Evolutionary conservation across 2,329 filamentous ascomycete genomes (phyloP).

Genomic region (Xylariaceae sp.): DNA sequence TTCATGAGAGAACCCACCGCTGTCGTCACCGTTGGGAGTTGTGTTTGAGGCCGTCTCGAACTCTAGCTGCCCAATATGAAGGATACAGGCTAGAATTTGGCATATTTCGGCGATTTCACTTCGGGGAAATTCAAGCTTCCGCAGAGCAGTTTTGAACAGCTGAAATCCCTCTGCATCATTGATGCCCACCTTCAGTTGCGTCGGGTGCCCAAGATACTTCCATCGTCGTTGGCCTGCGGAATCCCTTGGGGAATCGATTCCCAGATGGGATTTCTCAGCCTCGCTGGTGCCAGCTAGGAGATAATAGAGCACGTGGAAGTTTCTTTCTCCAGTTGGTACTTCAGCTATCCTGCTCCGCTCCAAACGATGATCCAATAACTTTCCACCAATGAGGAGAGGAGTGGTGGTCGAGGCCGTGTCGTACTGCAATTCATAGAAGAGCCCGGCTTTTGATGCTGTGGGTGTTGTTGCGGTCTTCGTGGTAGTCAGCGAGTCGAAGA

Average conservation of each 20-base stretch:
- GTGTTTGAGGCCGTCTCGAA: slow-evolving; percentile 82
- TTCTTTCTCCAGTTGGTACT: slow-evolving; percentile 92
- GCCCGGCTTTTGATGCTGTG: slow-evolving; percentile 89
- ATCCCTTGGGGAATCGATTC: slow-evolving; percentile 43
- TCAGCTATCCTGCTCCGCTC: slow-evolving; percentile 88
- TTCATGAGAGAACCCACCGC: slow-evolving; percentile 93
- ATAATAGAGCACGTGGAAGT: slow-evolving; percentile 96
- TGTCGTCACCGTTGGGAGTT: slow-evolving; percentile 77
- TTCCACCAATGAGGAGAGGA: slow-evolving; percentile 87
- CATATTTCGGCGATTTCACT: slow-evolving; percentile 96
- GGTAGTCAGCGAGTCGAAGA: slow-evolving; percentile 94
- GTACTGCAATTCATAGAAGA: slow-evolving; percentile 96
- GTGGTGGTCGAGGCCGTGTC: slow-evolving; percentile 81
- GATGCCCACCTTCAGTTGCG: slow-evolving; percentile 93
- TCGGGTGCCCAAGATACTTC: slow-evolving; percentile 94
- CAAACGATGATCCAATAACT: slow-evolving; percentile 87
- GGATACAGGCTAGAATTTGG: slow-evolving; percentile 85
- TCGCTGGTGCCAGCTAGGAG: slow-evolving; percentile 86
- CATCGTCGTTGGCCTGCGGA: slow-evolving; percentile 68
- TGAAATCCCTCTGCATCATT: slow-evolving; percentile 95
- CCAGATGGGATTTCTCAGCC: slow-evolving; percentile 83
- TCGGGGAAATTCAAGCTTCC: slow-evolving; percentile 90
- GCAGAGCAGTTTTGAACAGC: slow-evolving; percentile 91
- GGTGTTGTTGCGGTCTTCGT: slow-evolving; percentile 96
- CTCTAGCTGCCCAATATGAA: slow-evolving; percentile 97